phyloP scores from a whole-genome alignment of 169 alveolate genomes.

The Theileria sp. region DNA sequence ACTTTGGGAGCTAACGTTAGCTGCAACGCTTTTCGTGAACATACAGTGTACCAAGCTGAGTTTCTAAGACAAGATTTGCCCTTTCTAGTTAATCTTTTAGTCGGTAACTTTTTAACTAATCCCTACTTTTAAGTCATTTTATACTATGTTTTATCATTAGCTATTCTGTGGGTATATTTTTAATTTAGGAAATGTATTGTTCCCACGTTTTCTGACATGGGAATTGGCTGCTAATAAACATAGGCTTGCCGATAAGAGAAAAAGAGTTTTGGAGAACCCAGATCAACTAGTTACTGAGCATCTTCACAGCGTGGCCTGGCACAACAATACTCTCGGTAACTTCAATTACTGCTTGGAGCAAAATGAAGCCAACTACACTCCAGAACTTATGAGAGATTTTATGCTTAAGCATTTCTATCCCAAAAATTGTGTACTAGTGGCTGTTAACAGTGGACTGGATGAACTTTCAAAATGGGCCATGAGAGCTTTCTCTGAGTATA shows the following conservation, averaged over 20 bases:
- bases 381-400: slow-evolving; percentile 78
- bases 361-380: slow-evolving; percentile 72
- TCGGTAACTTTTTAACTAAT: slow-evolving; percentile 18
- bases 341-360: slow-evolving; percentile 70
- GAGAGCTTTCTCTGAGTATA: slow-evolving; percentile 86
- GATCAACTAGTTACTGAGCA: slow-evolving; percentile 81
- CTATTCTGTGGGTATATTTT: not conserved
- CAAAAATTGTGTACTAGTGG: slow-evolving; percentile 74
- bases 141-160: not conserved
- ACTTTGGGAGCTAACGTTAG: slow-evolving; percentile 82
- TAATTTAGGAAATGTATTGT: slow-evolving; percentile 79
- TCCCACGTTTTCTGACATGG: slow-evolving; percentile 84
- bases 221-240: slow-evolving; percentile 77
- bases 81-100: slow-evolving; percentile 75
- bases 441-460: slow-evolving; percentile 78
- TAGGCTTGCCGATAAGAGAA: slow-evolving; percentile 64
- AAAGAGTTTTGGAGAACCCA: slow-evolving; percentile 66
- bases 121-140: not conserved
- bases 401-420: slow-evolving; percentile 85
- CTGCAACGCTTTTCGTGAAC: slow-evolving; percentile 78
- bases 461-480: slow-evolving; percentile 82
- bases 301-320: slow-evolving; percentile 84
- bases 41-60: slow-evolving; percentile 78
- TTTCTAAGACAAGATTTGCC: slow-evolving; percentile 81
- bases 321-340: slow-evolving; percentile 85